phyloP scores from a whole-genome alignment of 2,329 filamentous ascomycete species.

The Helminthosporium solani region DNA sequence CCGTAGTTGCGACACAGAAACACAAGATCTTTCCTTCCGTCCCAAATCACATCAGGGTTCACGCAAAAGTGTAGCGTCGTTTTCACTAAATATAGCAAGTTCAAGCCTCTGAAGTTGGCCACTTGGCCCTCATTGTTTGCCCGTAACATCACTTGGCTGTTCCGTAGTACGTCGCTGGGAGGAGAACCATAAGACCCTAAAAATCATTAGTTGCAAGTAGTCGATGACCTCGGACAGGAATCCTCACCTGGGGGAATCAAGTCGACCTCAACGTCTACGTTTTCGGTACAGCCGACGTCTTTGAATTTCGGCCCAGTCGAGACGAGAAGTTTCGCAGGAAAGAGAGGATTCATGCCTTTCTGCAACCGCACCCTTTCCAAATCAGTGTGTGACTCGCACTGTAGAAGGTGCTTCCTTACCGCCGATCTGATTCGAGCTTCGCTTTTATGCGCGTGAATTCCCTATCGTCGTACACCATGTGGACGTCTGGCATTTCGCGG shows the following conservation, averaged over 20 bases:
- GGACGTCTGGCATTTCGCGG: constrained; percentile 32
- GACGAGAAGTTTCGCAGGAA: constrained; percentile 32
- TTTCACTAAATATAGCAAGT: constrained; percentile 31
- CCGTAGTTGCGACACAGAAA: constrained; percentile 31
- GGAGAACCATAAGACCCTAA: constrained; percentile 31
- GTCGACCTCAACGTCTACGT: constrained; percentile 32
- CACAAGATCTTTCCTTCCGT: constrained; percentile 30
- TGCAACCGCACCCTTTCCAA: constrained; percentile 25
- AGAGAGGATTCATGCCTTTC: constrained; percentile 32
- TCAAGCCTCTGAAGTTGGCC: constrained; percentile 30
- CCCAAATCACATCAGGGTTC: constrained; percentile 28
- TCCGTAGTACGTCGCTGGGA: constrained; percentile 21
- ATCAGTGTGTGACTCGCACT: constrained; percentile 13
- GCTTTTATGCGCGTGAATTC: constrained; percentile 30
- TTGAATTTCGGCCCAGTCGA: constrained; percentile 35
- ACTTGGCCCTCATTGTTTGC: constrained; percentile 24
- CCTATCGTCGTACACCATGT: constrained; percentile 36
- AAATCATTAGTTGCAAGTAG: constrained; percentile 10
- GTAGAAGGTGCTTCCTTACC: constrained; percentile 18
- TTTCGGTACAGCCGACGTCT: constrained; percentile 27
- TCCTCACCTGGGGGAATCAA: constrained; percentile 32
- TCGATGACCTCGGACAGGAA: background rate
- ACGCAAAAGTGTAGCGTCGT: constrained; percentile 28
- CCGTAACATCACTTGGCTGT: constrained; percentile 29
- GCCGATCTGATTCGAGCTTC: constrained; percentile 29